Base-by-base conservation (phyloP, 192 early-diverging fungal genomes). In the Obelidium mucronatum region DNA sequence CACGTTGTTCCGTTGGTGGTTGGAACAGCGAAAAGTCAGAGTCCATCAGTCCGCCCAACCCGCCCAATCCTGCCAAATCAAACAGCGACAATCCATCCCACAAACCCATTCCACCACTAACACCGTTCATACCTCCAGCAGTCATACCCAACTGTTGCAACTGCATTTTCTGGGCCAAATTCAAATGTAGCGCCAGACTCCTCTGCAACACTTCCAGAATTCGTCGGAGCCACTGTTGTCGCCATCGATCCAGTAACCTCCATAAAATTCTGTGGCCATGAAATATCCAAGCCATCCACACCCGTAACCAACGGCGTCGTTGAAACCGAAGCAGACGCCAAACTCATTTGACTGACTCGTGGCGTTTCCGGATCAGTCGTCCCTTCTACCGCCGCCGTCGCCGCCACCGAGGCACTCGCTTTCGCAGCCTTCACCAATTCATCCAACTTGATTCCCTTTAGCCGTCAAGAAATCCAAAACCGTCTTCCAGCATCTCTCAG, bases 1-100 rank as follows among this genome's bases (percentile, higher is more conserved):
- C n/a, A n/a, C n/a, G n/a, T n/a, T n/a, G n/a, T n/a, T n/a, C n/a
- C n/a, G n/a, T n/a, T n/a, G n/a, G n/a, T n/a, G n/a, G 44, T 48
- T 48, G 44, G 19, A 48, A 48, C 44, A 48, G 8, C 11, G 44
- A 48, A 48, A 15, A 48, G 44, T 48, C 67, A 15, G 24, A n/a
- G 26, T 54, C 40, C 22, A 33, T 36, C 33, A 36, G 24, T 58
- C 40, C 69, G 33, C 19, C 39, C 4, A 76, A 37, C 22, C 62
- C 74, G 4, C 74, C 74, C 44, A 76, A 36, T 2, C 74, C 74
- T 31, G 74, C 74, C 31, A 76, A 54, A 55, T 76, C 74, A 76
- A 76, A 76, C 48, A 76, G 39, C 13, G 34, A 66, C 40, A 65
- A 55, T 31, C 62, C 60, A 54, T 76, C 74, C 74, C 62, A 76